These are phyloP conservation scores for Kwoniella europaea DNA, from an alignment of 768 basidiomycete species.

Conservation along the genomic window DNA sequence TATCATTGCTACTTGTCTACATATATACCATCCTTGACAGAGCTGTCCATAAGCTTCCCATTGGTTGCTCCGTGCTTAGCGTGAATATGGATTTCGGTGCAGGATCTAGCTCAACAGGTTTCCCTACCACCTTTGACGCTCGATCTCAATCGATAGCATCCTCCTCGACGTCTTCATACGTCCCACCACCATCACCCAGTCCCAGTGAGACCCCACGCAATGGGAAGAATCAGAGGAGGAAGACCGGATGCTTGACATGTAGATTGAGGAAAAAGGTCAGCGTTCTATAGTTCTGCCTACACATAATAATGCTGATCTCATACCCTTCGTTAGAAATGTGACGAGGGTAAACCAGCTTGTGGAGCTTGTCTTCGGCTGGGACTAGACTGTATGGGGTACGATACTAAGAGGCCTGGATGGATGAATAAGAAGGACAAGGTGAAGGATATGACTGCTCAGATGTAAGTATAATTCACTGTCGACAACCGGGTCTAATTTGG, in stretches of 20 bases:
- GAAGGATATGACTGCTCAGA: constrained; percentile 53
- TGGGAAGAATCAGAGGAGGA: constrained; percentile 5
- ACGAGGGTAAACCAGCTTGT: constrained; percentile 32
- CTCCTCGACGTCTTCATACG: neutral
- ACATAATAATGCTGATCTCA: neutral
- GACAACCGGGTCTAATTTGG: no score
- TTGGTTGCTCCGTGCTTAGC: neutral
- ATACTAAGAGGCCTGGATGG: constrained; percentile 27
- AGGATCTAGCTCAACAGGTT: neutral
- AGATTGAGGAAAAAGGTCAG: constrained; percentile 9
- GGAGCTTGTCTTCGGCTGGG: constrained; percentile 23
- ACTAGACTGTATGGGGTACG: constrained; percentile 35
- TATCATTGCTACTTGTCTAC: neutral
- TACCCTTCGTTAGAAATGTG: constrained; percentile 21
- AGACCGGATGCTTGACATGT: constrained; percentile 7
- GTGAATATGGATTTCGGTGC: neutral
- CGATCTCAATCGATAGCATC: neutral
- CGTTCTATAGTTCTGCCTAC: neutral
- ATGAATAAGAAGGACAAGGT: constrained; percentile 55
- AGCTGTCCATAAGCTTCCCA: no score
- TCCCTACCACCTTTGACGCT: neutral
- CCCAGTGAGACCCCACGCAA: neutral
- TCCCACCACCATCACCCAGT: neutral
- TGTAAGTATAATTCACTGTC: constrained; percentile 9
- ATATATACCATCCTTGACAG: no score